These are phyloP conservation scores for Hemisphaericaspora xylanilytica DNA, from an alignment of 1,139 yeast genomes.

Conservation along the genomic window DNA sequence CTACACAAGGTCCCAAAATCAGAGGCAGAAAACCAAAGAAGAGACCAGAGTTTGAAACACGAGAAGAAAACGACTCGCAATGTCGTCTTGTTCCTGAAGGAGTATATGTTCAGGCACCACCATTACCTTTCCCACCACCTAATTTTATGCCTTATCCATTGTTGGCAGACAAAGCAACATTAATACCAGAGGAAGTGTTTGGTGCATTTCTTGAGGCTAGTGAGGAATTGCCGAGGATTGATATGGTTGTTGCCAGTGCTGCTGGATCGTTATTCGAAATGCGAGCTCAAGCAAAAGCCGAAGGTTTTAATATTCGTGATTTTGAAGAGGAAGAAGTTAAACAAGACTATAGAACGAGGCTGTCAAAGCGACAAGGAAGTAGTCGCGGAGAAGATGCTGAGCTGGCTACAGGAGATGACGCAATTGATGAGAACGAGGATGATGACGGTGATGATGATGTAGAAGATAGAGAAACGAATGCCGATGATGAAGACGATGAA, in stretches of 20 bases:
- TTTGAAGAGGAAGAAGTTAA: slow-evolving; percentile 7
- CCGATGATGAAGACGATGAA: slow-evolving; percentile 6
- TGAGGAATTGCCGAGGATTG: slow-evolving; percentile 37
- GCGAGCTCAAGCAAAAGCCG: slow-evolving; percentile 32
- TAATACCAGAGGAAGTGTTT: slow-evolving; percentile 40
- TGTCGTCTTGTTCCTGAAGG: slow-evolving; percentile 4
- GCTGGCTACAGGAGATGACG: no score
- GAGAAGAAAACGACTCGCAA: slow-evolving; percentile 3
- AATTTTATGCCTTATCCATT: slow-evolving; percentile 50
- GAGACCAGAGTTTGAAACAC: slow-evolving; percentile 3
- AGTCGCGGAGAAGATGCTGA: slow-evolving; percentile 5
- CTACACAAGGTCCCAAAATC: not conserved
- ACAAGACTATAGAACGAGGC: not conserved
- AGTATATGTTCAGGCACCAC: slow-evolving; percentile 33
- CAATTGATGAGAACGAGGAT: not conserved
- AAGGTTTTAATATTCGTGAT: slow-evolving; percentile 27
- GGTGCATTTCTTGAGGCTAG: slow-evolving; percentile 38
- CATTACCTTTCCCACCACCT: slow-evolving; percentile 49
- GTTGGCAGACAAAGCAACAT: slow-evolving; percentile 33
- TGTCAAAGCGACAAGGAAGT: not conserved
- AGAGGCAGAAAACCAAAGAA: slow-evolving; percentile 8
- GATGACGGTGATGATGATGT: slow-evolving; percentile 2
- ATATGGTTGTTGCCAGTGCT: slow-evolving; percentile 51
- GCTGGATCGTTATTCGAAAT: slow-evolving; percentile 46
- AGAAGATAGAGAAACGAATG: no score